A percentile compares a stretch with the other conserved stretches of the same genome.
phyloP scores from a whole-genome alignment of 1,139 yeast species.

The Candida pseudocylindracea region DNA sequence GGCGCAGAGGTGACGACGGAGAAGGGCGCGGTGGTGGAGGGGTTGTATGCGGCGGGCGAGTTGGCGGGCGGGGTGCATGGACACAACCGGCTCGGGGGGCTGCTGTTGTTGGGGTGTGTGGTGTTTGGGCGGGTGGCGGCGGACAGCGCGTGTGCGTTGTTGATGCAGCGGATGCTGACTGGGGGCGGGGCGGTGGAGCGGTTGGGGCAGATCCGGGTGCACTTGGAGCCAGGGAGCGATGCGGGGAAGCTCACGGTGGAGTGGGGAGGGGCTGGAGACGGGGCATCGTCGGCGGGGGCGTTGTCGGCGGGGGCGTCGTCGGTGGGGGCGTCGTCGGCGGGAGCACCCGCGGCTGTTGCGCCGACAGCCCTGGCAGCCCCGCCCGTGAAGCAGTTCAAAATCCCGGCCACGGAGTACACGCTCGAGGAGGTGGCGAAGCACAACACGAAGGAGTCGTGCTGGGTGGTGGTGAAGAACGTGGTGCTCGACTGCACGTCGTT shows the following conservation, averaged over 20 bases:
- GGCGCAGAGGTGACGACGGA: slow-evolving; percentile 29
- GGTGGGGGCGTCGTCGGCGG: not conserved
- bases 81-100: slow-evolving; percentile 55
- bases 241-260: slow-evolving; percentile 12
- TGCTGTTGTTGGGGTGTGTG: slow-evolving; percentile 60
- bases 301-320: not conserved
- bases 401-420: slow-evolving; percentile 22
- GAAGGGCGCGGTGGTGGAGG: slow-evolving; percentile 20
- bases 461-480: slow-evolving; percentile 73
- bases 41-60: slow-evolving; percentile 62
- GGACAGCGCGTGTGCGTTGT: slow-evolving; percentile 9
- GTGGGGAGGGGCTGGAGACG: slow-evolving; percentile 1
- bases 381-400: slow-evolving; percentile 1
- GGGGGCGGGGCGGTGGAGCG: slow-evolving; percentile 9
- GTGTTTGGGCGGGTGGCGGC: slow-evolving; percentile 55
- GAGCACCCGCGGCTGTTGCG: no score
- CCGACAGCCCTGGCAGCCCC: no score
- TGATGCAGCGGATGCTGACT: not conserved
- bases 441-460: slow-evolving; percentile 41
- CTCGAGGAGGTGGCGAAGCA: slow-evolving; percentile 42
- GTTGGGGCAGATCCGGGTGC: slow-evolving; percentile 20
- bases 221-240: slow-evolving; percentile 17
- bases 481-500: slow-evolving; percentile 74
- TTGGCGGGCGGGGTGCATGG: slow-evolving; percentile 76
- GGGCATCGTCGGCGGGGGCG: not conserved